phyloP scores from a whole-genome alignment of 208 protist genomes.

The Vickermania spadyakhi region DNA sequence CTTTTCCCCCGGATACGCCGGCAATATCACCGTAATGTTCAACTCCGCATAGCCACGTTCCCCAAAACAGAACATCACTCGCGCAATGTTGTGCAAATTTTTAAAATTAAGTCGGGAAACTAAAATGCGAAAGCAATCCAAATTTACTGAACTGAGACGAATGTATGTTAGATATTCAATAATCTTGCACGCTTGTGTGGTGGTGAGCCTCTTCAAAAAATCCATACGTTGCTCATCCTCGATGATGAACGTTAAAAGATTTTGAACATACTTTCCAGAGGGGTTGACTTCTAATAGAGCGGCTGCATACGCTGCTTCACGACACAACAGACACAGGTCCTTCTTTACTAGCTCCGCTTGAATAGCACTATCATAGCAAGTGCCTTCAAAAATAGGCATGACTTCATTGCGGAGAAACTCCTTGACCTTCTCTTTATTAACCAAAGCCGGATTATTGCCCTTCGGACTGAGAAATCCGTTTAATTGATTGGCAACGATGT shows the following conservation, averaged over 20 bases:
- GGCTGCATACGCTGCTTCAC: slow-evolving; percentile 68
- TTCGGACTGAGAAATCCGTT: slow-evolving; percentile 38
- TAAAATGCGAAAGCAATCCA: slow-evolving; percentile 37
- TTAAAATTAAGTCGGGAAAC: slow-evolving; percentile 48
- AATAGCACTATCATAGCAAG: slow-evolving; percentile 41
- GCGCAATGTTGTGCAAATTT: slow-evolving; percentile 45
- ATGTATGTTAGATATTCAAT: slow-evolving; percentile 46
- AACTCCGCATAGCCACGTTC: slow-evolving; percentile 39
- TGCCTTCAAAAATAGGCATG: slow-evolving; percentile 55
- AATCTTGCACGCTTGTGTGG: slow-evolving; percentile 64
- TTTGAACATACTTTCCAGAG: slow-evolving; percentile 32
- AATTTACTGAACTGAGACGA: slow-evolving; percentile 40
- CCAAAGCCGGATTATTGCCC: slow-evolving; percentile 11
- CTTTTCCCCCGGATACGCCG: slow-evolving; percentile 68
- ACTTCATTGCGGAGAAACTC: slow-evolving; percentile 46
- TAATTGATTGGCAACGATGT: slow-evolving; percentile 25
- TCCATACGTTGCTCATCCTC: slow-evolving; percentile 63
- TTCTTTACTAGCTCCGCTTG: slow-evolving; percentile 35
- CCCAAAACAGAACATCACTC: slow-evolving; percentile 59
- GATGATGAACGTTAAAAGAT: slow-evolving; percentile 47
- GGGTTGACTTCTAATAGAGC: slow-evolving; percentile 41
- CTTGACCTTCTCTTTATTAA: slow-evolving; percentile 28
- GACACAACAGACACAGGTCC: slow-evolving; percentile 49
- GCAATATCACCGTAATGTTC: slow-evolving; percentile 50
- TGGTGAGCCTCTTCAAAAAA: slow-evolving; percentile 65